Percentiles rank a stretch among this genome's conserved stretches.
Evolutionary conservation across 257 asterid genomes (phyloP).

Genomic region (Capsicum rhomboideum): DNA sequence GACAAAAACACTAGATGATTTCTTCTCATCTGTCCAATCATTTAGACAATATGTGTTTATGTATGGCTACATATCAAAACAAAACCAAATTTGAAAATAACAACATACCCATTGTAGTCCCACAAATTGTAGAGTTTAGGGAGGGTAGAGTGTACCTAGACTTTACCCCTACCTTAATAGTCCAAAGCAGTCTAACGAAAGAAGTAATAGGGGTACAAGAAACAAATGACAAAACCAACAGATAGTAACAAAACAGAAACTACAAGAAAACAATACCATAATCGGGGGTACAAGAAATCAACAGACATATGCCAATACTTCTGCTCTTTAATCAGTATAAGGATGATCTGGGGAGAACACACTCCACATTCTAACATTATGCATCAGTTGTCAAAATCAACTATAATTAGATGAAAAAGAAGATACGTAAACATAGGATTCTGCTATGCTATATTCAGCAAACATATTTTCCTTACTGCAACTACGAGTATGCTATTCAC

Average conservation of each 20-base stretch:
- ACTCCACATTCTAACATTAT: neutral
- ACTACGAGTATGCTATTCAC: constrained; percentile 22
- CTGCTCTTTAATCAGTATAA: neutral
- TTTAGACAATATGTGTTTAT: neutral
- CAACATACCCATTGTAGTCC: too few relatives aligned
- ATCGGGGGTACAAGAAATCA: too few relatives aligned
- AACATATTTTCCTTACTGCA: neutral
- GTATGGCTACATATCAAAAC: neutral
- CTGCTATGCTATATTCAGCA: neutral
- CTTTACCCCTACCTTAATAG: too few relatives aligned
- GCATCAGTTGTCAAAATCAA: neutral
- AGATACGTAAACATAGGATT: neutral
- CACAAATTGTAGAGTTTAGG: too few relatives aligned
- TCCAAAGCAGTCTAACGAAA: too few relatives aligned
- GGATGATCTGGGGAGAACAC: neutral
- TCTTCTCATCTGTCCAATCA: neutral
- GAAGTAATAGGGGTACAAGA: too few relatives aligned
- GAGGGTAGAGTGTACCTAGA: too few relatives aligned
- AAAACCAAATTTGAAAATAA: neutral
- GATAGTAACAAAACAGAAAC: too few relatives aligned
- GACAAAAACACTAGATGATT: neutral
- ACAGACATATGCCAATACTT: neutral
- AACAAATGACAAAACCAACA: too few relatives aligned
- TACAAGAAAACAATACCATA: too few relatives aligned
- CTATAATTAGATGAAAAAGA: neutral